Conservation (phyloP, 2,329 filamentous ascomycete genomes). For the Decorospora gaudefroyi region DNA sequence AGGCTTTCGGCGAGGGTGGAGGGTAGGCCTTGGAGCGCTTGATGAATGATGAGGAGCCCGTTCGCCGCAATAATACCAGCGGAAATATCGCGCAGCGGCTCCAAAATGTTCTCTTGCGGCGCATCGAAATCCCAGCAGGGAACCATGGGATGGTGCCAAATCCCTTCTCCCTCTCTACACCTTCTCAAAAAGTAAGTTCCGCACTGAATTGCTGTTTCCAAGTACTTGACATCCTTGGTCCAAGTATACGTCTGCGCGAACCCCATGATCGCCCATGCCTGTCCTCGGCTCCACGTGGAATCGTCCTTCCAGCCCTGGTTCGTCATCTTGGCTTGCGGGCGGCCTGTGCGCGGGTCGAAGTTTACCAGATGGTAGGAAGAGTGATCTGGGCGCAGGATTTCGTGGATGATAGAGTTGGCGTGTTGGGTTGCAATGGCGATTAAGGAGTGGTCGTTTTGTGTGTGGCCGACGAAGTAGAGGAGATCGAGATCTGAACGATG, state of each 20-base stretch:
- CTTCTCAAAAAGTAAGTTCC: constrained; percentile 55
- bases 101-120: constrained; percentile 44
- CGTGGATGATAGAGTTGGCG: constrained; percentile 44
- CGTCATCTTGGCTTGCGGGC: constrained; percentile 53
- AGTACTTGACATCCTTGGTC: constrained; percentile 52
- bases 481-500: constrained; percentile 44
- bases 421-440: constrained; percentile 48
- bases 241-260: constrained; percentile 56
- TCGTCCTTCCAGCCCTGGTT: constrained; percentile 54
- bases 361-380: constrained; percentile 54
- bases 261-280: constrained; percentile 57
- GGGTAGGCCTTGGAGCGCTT: constrained; percentile 36
- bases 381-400: constrained; percentile 44
- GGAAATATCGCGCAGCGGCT: constrained; percentile 46
- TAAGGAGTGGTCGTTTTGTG: constrained; percentile 34
- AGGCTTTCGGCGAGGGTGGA: background rate
- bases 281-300: constrained; percentile 56
- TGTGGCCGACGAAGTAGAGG: constrained; percentile 46
- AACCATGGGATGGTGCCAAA: constrained; percentile 40
- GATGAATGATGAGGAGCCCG: constrained; percentile 49
- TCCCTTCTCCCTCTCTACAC: constrained; percentile 43
- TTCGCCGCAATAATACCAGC: constrained; percentile 52
- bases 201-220: constrained; percentile 52
- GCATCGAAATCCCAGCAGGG: constrained; percentile 60
- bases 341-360: constrained; percentile 52